Percentiles rank a stretch among this genome's conserved stretches.
Evolutionary conservation across 1,139 yeast species (phyloP).

Genomic region (Hansenula sp.): DNA sequence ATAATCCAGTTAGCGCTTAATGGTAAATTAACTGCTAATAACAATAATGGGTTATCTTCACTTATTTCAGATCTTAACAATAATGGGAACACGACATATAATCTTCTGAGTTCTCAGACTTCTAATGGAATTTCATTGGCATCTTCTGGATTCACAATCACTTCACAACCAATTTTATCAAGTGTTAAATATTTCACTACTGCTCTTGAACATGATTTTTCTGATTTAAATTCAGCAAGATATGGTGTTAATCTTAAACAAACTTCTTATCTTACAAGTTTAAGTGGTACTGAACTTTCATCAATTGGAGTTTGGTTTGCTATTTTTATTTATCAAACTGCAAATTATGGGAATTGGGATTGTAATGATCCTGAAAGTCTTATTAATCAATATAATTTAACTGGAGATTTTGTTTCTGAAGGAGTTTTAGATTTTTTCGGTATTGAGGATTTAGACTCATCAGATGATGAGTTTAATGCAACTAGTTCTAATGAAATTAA

Average conservation of each 20-base stretch:
- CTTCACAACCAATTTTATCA: not conserved
- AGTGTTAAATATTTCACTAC: conserved; percentile 1
- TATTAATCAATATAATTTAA: conserved; percentile 7
- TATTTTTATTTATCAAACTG: conserved; percentile 8
- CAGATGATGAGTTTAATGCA: not conserved
- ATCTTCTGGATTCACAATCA: conserved; percentile 3
- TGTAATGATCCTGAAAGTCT: conserved; percentile 4
- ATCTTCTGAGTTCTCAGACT: not conserved
- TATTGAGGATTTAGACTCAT: conserved; percentile 2
- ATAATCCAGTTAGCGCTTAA: not conserved
- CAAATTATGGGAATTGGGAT: conserved; percentile 12
- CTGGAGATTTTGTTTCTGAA: not conserved
- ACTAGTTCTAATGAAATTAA: not conserved
- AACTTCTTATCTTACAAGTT: not conserved
- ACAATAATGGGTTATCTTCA: not conserved
- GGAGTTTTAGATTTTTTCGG: not conserved
- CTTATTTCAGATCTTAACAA: not conserved
- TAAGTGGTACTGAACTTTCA: conserved; percentile 5
- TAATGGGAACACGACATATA: not conserved
- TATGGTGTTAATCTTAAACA: not conserved
- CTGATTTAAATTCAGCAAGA: not conserved
- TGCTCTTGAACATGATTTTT: conserved; percentile 1
- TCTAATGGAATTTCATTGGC: conserved; percentile 5
- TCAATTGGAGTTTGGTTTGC: conserved; percentile 9
- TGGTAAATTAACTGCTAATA: conserved; percentile 1